Evolutionary conservation across 257 asterid genomes (phyloP), one percentile per base, ranked within the genome.

Genomic region (Ophiorrhiza pumila): DNA sequence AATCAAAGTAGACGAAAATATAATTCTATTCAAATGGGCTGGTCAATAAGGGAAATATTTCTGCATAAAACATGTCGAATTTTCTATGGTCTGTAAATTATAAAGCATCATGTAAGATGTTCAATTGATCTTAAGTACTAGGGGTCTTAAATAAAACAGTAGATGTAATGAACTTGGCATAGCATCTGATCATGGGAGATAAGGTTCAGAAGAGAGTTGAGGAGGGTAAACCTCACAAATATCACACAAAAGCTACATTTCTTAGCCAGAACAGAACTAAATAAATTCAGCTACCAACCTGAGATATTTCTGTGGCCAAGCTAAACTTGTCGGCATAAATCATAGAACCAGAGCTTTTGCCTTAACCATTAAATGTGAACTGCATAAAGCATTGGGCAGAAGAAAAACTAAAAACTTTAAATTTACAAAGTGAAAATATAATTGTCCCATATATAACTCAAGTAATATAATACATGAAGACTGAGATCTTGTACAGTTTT

Each of bases 1-100:
- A 64, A 62, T 46, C 78, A 55, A 39, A 66, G 15, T 23, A 65
- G 22, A 64, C 73, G n/a, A n/a, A 59, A 55, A 29, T 29, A 68
- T 50, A 42, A 45, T 11, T 71, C 57, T 17, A 23, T 52, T 52
- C 14, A n/a, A n/a, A n/a, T 41, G 73, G 34, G 13, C 27, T 18
- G 14, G 42, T 53, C n/a, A 49, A 23, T 27, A n/a, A 34, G 43
- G 17, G 37, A 4, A 46, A 42, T 37, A 59, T 62, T 58, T 57
- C 35, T 57, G 32, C 42, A 39, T 23, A 27, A 17, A 35, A 56
- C 0, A 20, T 22, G 6, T 6, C 27, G 29, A 34, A 18, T 9
- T 34, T 35, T 37, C 8, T 34, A 34, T 60, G 52, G 52, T 6
- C 42, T 37, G 3, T n/a, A n/a, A n/a, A n/a, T n/a, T n/a, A n/a